A percentile compares a stretch with the other conserved stretches of the same genome.
Evolutionary conservation across 345 rosid species (phyloP).

Genomic region (Citrus hindsii): DNA sequence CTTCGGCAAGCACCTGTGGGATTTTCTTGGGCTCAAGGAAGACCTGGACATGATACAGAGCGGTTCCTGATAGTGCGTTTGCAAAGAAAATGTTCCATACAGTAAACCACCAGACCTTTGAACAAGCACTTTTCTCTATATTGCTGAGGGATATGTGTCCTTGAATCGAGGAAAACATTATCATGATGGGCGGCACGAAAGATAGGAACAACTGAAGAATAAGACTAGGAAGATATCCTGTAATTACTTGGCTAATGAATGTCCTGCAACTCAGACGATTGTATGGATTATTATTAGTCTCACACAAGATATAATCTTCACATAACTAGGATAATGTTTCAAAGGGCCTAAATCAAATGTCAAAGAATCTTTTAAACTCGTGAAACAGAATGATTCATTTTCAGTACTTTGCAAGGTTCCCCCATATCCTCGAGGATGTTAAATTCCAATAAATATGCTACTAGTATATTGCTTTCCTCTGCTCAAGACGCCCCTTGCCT

Average conservation of each 20-base stretch:
- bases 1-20: slow-evolving; percentile 70
- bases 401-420: neutral
- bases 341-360: neutral
- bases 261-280: slow-evolving; percentile 48
- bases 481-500: neutral
- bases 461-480: neutral
- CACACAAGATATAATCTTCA: neutral
- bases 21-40: slow-evolving; percentile 79
- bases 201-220: slow-evolving; percentile 59
- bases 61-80: slow-evolving; percentile 79
- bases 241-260: slow-evolving; percentile 63
- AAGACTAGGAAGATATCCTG: slow-evolving; percentile 93
- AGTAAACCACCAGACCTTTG: slow-evolving; percentile 63
- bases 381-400: neutral
- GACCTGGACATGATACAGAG: slow-evolving; percentile 50
- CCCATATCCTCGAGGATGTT: neutral
- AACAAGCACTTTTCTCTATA: slow-evolving; percentile 74
- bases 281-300: slow-evolving; percentile 9
- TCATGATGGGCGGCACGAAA: slow-evolving; percentile 70
- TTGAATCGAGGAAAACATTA: slow-evolving; percentile 69
- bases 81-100: slow-evolving; percentile 91
- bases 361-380: neutral
- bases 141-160: slow-evolving; percentile 70
- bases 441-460: neutral
- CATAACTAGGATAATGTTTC: neutral